Evolutionary conservation across 352 stramenopile species (phyloP).

Genomic region (Phytophthora cajani): DNA sequence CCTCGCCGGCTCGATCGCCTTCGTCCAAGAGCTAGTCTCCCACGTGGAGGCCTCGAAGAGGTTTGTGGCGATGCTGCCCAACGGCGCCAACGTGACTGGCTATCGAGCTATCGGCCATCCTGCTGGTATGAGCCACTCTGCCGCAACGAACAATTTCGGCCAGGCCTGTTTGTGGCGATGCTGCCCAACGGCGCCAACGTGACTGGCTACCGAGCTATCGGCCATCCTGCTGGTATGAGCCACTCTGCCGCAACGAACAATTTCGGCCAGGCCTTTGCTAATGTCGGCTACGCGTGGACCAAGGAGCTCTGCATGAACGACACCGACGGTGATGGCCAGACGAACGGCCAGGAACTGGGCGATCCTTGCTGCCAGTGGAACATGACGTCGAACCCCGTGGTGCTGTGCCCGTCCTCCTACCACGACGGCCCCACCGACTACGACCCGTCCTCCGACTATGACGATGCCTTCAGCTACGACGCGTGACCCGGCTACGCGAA

Average conservation of each 20-base stretch:
- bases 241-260: slow-evolving; percentile 27
- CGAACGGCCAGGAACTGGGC: slow-evolving; percentile 81
- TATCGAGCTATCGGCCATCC: slow-evolving; percentile 40
- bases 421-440: not conserved
- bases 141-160: slow-evolving; percentile 37
- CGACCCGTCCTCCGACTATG: not conserved
- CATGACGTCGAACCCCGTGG: not conserved
- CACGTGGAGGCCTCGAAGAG: slow-evolving; percentile 5
- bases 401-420: slow-evolving; percentile 11
- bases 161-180: slow-evolving; percentile 1
- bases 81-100: slow-evolving; percentile 44
- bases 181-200: slow-evolving; percentile 55
- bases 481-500: not conserved
- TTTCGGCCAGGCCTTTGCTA: slow-evolving; percentile 11
- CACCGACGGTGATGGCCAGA: slow-evolving; percentile 70
- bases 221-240: slow-evolving; percentile 33
- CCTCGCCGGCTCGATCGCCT: slow-evolving; percentile 4
- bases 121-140: slow-evolving; percentile 13
- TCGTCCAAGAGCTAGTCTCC: slow-evolving; percentile 7
- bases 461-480: not conserved
- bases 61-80: slow-evolving; percentile 32
- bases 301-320: slow-evolving; percentile 27
- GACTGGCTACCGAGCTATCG: slow-evolving; percentile 29
- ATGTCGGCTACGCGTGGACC: slow-evolving; percentile 13
- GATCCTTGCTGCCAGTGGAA: slow-evolving; percentile 67